phyloP scores from a whole-genome alignment of 1,284 basidiomycete genomes.

The Fomitopsis schrenkii region DNA sequence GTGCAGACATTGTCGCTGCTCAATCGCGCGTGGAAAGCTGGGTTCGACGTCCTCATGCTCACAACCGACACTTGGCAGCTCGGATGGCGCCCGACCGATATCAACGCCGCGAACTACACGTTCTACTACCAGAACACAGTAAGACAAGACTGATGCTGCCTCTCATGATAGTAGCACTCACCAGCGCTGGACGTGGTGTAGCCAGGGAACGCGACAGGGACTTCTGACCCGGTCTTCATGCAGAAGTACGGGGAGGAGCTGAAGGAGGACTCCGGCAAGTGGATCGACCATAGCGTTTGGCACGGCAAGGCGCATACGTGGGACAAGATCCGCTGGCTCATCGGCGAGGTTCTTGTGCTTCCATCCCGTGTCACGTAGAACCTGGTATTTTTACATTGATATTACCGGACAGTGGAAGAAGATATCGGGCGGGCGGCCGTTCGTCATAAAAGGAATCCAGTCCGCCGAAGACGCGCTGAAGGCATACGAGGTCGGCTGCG shows the following conservation, averaged over 20 bases:
- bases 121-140: slow-evolving; percentile 11
- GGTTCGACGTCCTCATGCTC: slow-evolving; percentile 49
- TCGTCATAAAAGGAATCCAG: slow-evolving; percentile 57
- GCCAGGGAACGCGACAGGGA: slow-evolving; percentile 44
- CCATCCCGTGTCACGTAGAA: no score
- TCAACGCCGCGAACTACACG: slow-evolving; percentile 48
- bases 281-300: slow-evolving; percentile 53
- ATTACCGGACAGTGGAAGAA: slow-evolving; percentile 40
- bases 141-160: no score
- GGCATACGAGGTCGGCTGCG: slow-evolving; percentile 49
- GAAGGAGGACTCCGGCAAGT: slow-evolving; percentile 42
- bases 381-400: no score
- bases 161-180: no score
- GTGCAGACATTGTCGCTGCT: slow-evolving; percentile 40
- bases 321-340: slow-evolving; percentile 49
- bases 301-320: slow-evolving; percentile 56
- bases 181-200: neutral
- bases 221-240: slow-evolving; percentile 53
- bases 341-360: slow-evolving; percentile 30
- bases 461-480: slow-evolving; percentile 43
- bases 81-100: slow-evolving; percentile 56
- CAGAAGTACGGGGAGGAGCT: slow-evolving; percentile 42
- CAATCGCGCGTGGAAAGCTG: slow-evolving; percentile 43
- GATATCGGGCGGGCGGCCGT: slow-evolving; percentile 50
- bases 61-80: slow-evolving; percentile 61